Percentiles rank a stretch among this genome's conserved stretches.
phyloP scores from a whole-genome alignment of 805 yeast species.

The Isabelozyma pseudorhagii region DNA sequence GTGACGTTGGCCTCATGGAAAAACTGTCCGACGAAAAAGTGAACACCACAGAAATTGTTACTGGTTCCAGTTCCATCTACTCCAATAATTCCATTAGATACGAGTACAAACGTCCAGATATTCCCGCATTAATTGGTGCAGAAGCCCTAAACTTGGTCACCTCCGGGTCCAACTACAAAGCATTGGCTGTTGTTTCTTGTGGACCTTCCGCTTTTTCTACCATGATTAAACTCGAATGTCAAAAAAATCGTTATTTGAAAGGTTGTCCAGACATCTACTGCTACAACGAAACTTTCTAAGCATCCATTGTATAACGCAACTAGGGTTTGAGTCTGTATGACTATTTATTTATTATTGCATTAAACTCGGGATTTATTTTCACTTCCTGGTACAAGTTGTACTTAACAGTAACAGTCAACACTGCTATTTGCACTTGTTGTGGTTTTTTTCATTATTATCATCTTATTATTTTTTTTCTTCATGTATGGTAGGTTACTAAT shows the following conservation, averaged over 20 bases:
- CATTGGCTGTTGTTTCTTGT: slow-evolving; percentile 39
- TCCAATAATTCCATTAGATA: neutral
- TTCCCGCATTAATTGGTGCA: slow-evolving; percentile 11
- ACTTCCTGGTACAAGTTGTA: too few relatives aligned
- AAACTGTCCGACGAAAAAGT: neutral
- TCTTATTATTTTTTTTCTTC: too few relatives aligned
- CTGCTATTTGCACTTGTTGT: too few relatives aligned
- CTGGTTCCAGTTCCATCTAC: neutral
- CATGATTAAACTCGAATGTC: slow-evolving; percentile 24
- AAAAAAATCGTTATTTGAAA: slow-evolving; percentile 19
- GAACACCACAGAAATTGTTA: neutral
- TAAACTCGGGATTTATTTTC: too few relatives aligned
- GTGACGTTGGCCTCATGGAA: neutral
- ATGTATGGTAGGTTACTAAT: too few relatives aligned
- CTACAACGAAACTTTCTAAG: slow-evolving; percentile 32
- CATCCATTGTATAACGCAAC: neutral
- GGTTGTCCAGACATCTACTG: slow-evolving; percentile 41
- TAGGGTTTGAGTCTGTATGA: too few relatives aligned
- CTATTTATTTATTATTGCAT: neutral
- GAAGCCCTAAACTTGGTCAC: slow-evolving; percentile 8
- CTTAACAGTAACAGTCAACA: too few relatives aligned
- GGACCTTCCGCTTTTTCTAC: slow-evolving; percentile 36
- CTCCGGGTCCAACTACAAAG: slow-evolving; percentile 10
- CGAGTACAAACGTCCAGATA: slow-evolving; percentile 14
- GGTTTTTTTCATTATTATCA: too few relatives aligned